phyloP scores from a whole-genome alignment of 2,329 filamentous ascomycete genomes.

The Huntiella decipiens region DNA sequence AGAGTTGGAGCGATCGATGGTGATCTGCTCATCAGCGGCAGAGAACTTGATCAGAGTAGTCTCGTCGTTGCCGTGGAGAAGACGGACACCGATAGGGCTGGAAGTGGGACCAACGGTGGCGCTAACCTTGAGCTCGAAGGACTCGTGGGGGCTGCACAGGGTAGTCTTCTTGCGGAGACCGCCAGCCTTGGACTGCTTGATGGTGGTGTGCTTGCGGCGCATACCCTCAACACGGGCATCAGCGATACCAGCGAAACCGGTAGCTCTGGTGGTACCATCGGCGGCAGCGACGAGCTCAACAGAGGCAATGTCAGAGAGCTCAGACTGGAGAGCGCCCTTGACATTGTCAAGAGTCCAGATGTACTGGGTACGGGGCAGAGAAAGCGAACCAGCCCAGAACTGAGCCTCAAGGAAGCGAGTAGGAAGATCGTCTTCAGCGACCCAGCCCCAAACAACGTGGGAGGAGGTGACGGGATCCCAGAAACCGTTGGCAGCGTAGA shows the following conservation, averaged over 20 bases:
- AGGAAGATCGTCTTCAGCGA: constrained; percentile 8
- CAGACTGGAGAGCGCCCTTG: constrained; percentile 3
- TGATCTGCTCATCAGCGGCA: constrained; percentile 10
- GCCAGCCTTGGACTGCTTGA: constrained; percentile 10
- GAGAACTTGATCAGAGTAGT: constrained; percentile 13
- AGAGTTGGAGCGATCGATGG: constrained; percentile 12
- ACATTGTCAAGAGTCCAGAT: constrained; percentile 9
- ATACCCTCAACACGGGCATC: constrained; percentile 5
- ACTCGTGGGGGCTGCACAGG: constrained; percentile 6
- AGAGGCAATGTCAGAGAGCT: constrained; percentile 4
- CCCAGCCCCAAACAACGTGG: constrained; percentile 5
- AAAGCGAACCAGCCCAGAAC: constrained; percentile 7
- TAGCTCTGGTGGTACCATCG: background rate
- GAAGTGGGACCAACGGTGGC: constrained; percentile 1
- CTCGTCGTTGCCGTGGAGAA: constrained; percentile 10
- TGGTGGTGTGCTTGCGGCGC: constrained; percentile 6
- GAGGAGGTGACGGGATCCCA: constrained; percentile 10
- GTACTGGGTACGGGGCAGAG: constrained; percentile 6
- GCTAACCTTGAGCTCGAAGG: constrained; percentile 6
- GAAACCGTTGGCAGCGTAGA: constrained; percentile 15
- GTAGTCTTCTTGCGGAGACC: constrained; percentile 6
- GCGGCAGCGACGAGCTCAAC: constrained; percentile 4
- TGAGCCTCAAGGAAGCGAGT: constrained; percentile 5
- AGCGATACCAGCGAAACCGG: constrained; percentile 4
- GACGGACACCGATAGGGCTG: constrained; percentile 6